These are phyloP conservation scores for Mucor racemosus DNA, from an alignment of 371 early-diverging fungal species.

Conservation along the genomic window DNA sequence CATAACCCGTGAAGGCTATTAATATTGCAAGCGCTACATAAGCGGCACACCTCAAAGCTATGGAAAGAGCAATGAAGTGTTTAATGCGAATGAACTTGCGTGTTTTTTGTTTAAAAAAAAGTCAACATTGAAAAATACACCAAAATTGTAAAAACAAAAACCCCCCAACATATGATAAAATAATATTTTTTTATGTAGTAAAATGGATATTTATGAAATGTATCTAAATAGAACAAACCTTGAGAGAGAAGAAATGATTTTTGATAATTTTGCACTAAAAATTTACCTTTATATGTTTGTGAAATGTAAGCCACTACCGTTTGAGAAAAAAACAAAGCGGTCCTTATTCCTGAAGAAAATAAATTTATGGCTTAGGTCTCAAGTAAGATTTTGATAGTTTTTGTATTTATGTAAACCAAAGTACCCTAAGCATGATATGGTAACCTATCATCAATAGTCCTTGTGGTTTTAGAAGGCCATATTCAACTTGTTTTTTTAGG, in stretches of 20 bases:
- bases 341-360: not conserved
- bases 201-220: not conserved
- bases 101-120: constrained; percentile 10
- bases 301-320: not conserved
- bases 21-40: constrained; percentile 39
- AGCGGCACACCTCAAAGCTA: constrained; percentile 31
- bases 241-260: not conserved
- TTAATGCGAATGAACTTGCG: constrained; percentile 40
- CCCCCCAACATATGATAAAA: not conserved
- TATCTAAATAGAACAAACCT: not conserved
- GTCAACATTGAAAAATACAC: not conserved
- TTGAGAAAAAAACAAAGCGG: not conserved
- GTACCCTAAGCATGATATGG: too few relatives aligned
- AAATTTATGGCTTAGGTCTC: not conserved
- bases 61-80: constrained; percentile 27
- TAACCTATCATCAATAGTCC: too few relatives aligned
- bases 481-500: too few relatives aligned
- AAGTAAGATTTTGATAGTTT: not conserved
- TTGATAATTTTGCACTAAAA: not conserved
- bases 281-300: not conserved
- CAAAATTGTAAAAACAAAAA: too few relatives aligned
- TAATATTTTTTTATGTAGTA: not conserved
- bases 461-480: too few relatives aligned
- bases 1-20: constrained; percentile 17
- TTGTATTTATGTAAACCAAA: too few relatives aligned